Evolutionary conservation across 2,329 filamentous ascomycete species (phyloP).

Genomic region (Nannizziopsis barbatae): DNA sequence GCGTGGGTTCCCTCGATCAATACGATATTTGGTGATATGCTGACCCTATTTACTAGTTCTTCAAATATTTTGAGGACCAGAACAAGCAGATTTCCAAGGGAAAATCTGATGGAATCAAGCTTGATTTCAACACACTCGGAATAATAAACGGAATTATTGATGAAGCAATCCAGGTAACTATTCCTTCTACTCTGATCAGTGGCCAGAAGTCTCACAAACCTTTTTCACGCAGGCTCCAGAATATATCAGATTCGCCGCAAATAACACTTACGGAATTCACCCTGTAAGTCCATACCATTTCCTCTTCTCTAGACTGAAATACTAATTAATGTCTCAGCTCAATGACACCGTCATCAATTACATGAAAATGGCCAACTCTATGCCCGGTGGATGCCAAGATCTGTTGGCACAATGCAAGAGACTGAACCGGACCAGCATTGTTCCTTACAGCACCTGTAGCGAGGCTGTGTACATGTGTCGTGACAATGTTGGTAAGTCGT

Average conservation of each 20-base stretch:
- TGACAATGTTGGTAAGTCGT: slow-evolving; percentile 39
- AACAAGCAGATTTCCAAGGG: slow-evolving; percentile 46
- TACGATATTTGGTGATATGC: neutral
- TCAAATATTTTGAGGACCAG: slow-evolving; percentile 47
- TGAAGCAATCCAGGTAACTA: slow-evolving; percentile 38
- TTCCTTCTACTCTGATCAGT: neutral
- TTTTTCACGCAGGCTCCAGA: neutral
- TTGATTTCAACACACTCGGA: slow-evolving; percentile 45
- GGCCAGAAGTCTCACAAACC: neutral
- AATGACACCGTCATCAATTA: slow-evolving; percentile 51
- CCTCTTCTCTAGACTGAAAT: neutral
- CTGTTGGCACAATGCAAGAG: slow-evolving; percentile 57
- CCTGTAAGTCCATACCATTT: neutral
- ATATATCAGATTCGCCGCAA: slow-evolving; percentile 6
- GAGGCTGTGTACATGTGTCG: slow-evolving; percentile 47
- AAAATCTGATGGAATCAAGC: slow-evolving; percentile 36
- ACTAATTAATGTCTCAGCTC: slow-evolving; percentile 22
- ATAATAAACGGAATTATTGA: slow-evolving; percentile 49
- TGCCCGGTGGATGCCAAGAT: slow-evolving; percentile 49
- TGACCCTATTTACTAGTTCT: slow-evolving; percentile 32
- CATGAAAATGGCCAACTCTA: slow-evolving; percentile 48
- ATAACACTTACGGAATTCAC: slow-evolving; percentile 10
- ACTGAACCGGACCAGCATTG: slow-evolving; percentile 48
- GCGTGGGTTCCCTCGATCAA: slow-evolving; percentile 14
- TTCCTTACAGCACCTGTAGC: slow-evolving; percentile 41